Evolutionary conservation across 306 rosid species (phyloP).

Genomic region (Nissolia schottii): DNA sequence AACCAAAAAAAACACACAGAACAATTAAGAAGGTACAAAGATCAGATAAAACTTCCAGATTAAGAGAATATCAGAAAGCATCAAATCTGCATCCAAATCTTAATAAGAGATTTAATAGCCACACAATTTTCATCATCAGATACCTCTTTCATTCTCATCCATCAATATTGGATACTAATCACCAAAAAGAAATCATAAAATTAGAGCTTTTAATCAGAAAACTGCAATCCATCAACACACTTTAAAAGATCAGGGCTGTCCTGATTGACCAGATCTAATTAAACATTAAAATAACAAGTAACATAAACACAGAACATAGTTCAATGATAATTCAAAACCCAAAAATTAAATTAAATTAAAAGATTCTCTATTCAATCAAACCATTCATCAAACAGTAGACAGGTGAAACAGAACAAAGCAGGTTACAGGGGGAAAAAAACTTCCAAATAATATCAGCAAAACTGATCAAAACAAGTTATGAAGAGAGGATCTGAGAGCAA

Average conservation of each 20-base stretch:
- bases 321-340: background rate
- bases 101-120: conserved; percentile 10
- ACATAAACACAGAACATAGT: background rate
- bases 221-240: background rate
- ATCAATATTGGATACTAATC: background rate
- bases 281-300: background rate
- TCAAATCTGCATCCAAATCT: conserved; percentile 5
- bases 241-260: background rate
- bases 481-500: conserved; percentile 5
- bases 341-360: background rate
- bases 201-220: background rate
- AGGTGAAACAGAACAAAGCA: background rate
- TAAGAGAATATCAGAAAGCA: conserved; percentile 3
- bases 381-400: conserved; percentile 19
- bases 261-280: conserved; percentile 21
- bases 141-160: conserved; percentile 4
- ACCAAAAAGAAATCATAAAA: background rate
- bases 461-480: background rate
- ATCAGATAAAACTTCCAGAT: conserved; percentile 10
- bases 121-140: background rate
- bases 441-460: background rate
- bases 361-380: background rate
- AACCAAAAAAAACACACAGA: background rate
- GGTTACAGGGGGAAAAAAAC: background rate
- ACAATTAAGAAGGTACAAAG: background rate